Conservation (phyloP, 345 rosid species). For the Cardamine resedifolia region DNA sequence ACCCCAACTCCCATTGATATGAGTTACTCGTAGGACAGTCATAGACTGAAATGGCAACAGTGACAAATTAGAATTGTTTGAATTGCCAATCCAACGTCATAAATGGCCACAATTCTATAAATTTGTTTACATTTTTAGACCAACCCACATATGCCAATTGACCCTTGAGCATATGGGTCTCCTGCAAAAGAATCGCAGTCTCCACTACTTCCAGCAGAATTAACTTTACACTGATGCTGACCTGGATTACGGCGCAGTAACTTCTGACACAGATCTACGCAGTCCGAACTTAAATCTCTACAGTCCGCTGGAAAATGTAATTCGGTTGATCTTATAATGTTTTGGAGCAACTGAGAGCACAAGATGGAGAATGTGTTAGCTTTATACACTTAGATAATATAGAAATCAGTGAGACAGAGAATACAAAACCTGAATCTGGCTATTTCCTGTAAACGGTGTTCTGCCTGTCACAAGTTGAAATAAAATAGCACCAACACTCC, state of each 20-base stretch:
- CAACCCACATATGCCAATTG: constrained; percentile 13
- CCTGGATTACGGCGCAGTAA: constrained; percentile 92
- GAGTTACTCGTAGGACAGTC: background rate
- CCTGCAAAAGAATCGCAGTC: constrained; percentile 1
- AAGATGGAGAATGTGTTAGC: constrained; percentile 17
- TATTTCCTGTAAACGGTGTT: constrained; percentile 92
- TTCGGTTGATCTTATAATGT: constrained; percentile 76
- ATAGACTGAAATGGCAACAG: constrained; percentile 6
- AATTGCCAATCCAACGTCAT: background rate
- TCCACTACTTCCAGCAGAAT: background rate
- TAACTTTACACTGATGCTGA: constrained; percentile 31
- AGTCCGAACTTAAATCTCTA: constrained; percentile 58
- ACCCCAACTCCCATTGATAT: background rate
- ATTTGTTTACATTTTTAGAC: background rate
- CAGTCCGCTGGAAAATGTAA: constrained; percentile 69
- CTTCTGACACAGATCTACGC: constrained; percentile 89
- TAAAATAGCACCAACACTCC: constrained; percentile 98
- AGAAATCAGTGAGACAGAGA: constrained; percentile 16
- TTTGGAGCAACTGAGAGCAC: constrained; percentile 81
- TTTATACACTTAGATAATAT: background rate
- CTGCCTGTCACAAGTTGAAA: constrained; percentile 92
- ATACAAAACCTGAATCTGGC: constrained; percentile 73
- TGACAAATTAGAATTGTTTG: background rate
- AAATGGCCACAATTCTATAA: background rate
- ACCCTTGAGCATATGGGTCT: constrained; percentile 7